Percentiles rank a stretch among this genome's conserved stretches.
These are phyloP conservation scores for Monilinia fructicola DNA, from an alignment of 2,329 filamentous ascomycete species.

Conservation along the genomic window DNA sequence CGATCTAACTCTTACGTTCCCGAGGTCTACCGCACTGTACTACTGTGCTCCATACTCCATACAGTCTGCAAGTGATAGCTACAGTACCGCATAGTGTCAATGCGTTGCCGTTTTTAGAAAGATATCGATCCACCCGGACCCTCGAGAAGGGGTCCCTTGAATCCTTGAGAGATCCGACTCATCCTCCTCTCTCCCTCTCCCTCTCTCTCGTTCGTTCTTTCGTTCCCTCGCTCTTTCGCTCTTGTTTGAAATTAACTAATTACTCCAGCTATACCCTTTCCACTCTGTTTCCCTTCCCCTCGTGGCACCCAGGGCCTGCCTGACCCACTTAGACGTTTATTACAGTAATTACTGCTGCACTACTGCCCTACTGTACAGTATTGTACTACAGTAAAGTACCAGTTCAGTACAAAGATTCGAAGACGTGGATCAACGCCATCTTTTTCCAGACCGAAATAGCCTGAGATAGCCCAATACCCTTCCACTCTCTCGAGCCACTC, in stretches of 20 bases:
- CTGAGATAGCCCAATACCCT: neutral
- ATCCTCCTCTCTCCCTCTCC: too few species aligned
- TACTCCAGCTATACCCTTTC: neutral
- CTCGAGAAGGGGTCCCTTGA: constrained; percentile 30
- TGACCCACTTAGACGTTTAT: neutral
- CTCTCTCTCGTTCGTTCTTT: too few species aligned
- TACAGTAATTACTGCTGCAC: neutral
- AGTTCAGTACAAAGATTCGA: constrained; percentile 9
- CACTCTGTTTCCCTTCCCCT: constrained; percentile 15
- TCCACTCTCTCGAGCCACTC: constrained; percentile 14
- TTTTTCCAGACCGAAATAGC: constrained; percentile 11
- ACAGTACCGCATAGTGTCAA: neutral
- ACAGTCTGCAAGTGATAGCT: constrained; percentile 19
- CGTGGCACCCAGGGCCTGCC: constrained; percentile 23
- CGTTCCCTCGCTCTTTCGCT: too few species aligned
- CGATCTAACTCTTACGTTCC: too few species aligned
- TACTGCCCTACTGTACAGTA: too few species aligned
- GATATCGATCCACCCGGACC: constrained; percentile 17
- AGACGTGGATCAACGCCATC: constrained; percentile 19
- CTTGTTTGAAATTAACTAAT: neutral
- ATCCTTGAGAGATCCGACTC: constrained; percentile 28
- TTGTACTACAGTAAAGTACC: neutral
- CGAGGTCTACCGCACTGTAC: too few species aligned
- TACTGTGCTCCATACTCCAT: neutral
- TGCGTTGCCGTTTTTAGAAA: constrained; percentile 21